A percentile compares a stretch with the other conserved stretches of the same genome.
phyloP scores from a whole-genome alignment of 1,284 basidiomycete genomes.

The Mycena sp. region DNA sequence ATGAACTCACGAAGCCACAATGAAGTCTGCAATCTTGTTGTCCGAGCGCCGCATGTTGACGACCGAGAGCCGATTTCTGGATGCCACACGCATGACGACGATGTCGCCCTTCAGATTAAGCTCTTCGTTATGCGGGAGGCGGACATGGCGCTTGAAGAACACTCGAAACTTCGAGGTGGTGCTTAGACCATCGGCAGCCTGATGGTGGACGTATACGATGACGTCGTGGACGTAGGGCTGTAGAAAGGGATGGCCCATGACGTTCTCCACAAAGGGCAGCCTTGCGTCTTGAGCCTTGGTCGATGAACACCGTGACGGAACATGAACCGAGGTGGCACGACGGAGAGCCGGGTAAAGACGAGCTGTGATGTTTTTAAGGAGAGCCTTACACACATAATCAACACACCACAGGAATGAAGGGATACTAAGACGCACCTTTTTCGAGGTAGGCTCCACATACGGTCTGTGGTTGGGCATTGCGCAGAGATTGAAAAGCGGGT shows the following conservation, averaged over 20 bases:
- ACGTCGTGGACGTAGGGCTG: constrained; percentile 8
- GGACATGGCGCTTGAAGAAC: constrained; percentile 12
- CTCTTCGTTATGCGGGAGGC: not conserved
- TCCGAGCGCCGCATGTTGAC: constrained; percentile 19
- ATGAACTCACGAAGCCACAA: constrained; percentile 5
- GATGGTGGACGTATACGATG: not conserved
- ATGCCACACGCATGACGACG: constrained; percentile 11
- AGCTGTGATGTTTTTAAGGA: not conserved
- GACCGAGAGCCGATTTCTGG: not conserved
- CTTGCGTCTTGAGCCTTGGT: not conserved
- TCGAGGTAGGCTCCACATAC: constrained; percentile 5
- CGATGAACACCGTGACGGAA: not conserved
- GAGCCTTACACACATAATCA: not conserved
- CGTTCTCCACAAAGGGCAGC: not conserved
- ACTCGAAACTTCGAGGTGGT: not conserved
- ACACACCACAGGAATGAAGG: not conserved
- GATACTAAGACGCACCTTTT: not conserved
- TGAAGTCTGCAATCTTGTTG: not conserved
- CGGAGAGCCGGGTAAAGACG: constrained; percentile 1
- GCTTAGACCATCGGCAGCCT: not conserved
- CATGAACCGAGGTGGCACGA: not conserved
- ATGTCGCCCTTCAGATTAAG: constrained; percentile 11
- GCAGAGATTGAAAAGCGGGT: too few species aligned
- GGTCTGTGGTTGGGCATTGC: constrained; percentile 13
- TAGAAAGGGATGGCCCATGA: not conserved